Percentiles rank a stretch among this genome's conserved stretches.
Evolutionary conservation across 1,284 basidiomycete species (phyloP).

Genomic region (Apiotrichum veenhuisii): DNA sequence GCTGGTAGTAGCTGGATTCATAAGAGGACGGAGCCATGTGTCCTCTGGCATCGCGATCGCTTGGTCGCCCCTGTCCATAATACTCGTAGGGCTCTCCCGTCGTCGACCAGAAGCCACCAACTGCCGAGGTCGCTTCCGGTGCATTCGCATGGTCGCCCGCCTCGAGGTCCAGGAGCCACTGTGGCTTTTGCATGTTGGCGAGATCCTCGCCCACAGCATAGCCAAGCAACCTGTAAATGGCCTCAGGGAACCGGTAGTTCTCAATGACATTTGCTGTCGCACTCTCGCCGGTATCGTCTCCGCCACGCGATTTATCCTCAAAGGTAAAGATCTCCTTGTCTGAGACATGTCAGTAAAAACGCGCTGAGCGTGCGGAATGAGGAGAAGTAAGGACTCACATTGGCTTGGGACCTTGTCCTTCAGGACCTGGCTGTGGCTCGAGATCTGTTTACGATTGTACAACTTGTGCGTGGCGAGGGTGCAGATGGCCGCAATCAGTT

Average conservation of each 20-base stretch:
- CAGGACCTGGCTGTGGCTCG: conserved; percentile 48
- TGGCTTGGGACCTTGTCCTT: conserved; percentile 35
- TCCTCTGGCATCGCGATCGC: background rate
- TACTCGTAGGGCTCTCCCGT: background rate
- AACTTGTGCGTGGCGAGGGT: conserved; percentile 49
- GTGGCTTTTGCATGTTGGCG: conserved; percentile 18
- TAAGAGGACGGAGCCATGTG: background rate
- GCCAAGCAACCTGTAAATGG: conserved; percentile 19
- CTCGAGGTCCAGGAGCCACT: conserved; percentile 15
- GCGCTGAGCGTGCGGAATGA: background rate
- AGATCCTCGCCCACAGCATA: conserved; percentile 15
- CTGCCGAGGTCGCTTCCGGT: background rate
- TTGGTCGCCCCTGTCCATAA: background rate
- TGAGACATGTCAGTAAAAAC: background rate
- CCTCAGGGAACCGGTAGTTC: conserved; percentile 18
- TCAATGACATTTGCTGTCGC: conserved; percentile 24
- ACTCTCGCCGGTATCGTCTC: conserved; percentile 17
- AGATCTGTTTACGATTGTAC: conserved; percentile 48
- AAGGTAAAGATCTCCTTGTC: conserved; percentile 26
- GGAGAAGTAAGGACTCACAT: conserved; percentile 9
- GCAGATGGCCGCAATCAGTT: conserved; percentile 55
- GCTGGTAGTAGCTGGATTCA: conserved; percentile 7
- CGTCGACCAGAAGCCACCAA: background rate
- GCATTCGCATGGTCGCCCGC: conserved; percentile 2
- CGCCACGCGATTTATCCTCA: conserved; percentile 21